These are phyloP conservation scores for Yarrowia deformans DNA, from an alignment of 805 yeast genomes.

Conservation along the genomic window DNA sequence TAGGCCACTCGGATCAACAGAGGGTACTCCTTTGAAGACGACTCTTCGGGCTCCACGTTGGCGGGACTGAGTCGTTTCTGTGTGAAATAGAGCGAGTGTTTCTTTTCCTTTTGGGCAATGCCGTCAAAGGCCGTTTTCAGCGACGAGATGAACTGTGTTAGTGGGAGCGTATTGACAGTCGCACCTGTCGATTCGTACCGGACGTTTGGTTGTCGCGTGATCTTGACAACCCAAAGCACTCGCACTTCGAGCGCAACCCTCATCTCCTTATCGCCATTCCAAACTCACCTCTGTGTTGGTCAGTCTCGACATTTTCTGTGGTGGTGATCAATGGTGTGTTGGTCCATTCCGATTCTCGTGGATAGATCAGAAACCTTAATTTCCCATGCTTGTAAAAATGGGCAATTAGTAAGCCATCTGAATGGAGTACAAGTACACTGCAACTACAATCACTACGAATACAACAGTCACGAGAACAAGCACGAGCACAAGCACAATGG, in stretches of 20 bases:
- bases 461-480: too few species aligned
- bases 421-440: too few species aligned
- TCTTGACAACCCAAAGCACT: too few species aligned
- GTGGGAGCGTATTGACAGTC: neutral
- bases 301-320: slow-evolving; percentile 25
- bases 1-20: slow-evolving; percentile 27
- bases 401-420: neutral
- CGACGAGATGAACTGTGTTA: slow-evolving; percentile 33
- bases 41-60: slow-evolving; percentile 16
- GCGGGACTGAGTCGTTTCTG: slow-evolving; percentile 32
- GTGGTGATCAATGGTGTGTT: neutral
- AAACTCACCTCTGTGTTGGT: slow-evolving; percentile 33
- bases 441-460: too few species aligned
- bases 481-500: too few species aligned
- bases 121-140: slow-evolving; percentile 4
- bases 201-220: too few species aligned
- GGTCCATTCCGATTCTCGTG: neutral
- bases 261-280: neutral
- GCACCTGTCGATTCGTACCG: too few species aligned
- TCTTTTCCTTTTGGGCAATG: slow-evolving; percentile 30
- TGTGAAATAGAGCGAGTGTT: slow-evolving; percentile 31
- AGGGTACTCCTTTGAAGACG: slow-evolving; percentile 21
- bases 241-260: too few species aligned
- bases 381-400: too few species aligned
- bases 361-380: slow-evolving; percentile 16